Evolutionary conservation across 2,329 filamentous ascomycete genomes (phyloP).

Genomic region (Colletotrichum filicis): DNA sequence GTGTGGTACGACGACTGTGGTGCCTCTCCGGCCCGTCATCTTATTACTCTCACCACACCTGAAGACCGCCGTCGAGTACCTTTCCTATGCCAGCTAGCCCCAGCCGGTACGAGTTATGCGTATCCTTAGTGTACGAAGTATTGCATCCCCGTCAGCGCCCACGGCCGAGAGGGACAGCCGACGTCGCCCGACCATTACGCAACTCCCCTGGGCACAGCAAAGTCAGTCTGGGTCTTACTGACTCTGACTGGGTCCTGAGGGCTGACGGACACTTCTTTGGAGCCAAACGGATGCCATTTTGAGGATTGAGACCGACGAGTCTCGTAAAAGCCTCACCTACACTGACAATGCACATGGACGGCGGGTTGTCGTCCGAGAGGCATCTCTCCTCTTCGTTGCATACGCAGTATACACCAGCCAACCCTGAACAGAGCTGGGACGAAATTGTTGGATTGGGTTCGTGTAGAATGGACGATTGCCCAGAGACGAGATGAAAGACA

Average conservation of each 20-base stretch:
- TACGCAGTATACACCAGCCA: background rate
- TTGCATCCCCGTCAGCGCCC: background rate
- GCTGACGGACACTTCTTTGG: background rate
- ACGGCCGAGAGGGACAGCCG: background rate
- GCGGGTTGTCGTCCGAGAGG: background rate
- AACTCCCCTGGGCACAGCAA: slow-evolving; percentile 5
- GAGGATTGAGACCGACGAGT: background rate
- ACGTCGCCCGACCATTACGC: slow-evolving; percentile 9
- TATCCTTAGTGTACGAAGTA: too few relatives aligned
- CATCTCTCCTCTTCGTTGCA: background rate
- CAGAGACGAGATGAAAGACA: slow-evolving; percentile 5
- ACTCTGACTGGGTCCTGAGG: background rate
- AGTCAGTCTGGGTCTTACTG: background rate
- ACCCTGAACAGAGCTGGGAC: background rate
- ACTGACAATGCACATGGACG: background rate
- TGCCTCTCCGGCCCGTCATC: background rate
- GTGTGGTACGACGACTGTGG: background rate
- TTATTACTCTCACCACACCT: background rate
- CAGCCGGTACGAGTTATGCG: background rate
- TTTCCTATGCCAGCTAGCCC: slow-evolving; percentile 8
- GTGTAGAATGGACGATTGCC: background rate
- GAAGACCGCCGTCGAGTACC: background rate
- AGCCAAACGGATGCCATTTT: background rate
- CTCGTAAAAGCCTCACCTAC: background rate
- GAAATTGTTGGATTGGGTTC: background rate